phyloP scores from a whole-genome alignment of 2,329 filamentous ascomycete genomes.

The Cercospora berteroae region DNA sequence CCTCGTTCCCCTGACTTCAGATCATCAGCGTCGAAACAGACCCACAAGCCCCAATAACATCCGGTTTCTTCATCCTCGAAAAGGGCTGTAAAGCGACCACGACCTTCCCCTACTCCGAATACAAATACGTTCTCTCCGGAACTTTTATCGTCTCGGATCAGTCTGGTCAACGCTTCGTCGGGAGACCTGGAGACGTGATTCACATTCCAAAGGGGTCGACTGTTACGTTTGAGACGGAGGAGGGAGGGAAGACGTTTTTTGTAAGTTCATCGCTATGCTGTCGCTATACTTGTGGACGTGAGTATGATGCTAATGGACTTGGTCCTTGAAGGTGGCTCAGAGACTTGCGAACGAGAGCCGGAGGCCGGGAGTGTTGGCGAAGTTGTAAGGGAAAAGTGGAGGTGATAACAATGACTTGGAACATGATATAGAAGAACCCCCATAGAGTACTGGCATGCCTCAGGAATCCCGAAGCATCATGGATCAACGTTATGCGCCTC shows the following conservation, averaged over 20 bases:
- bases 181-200: not conserved
- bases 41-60: not conserved
- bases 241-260: slow-evolving; percentile 5
- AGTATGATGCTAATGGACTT: not conserved
- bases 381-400: not conserved
- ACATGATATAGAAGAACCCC: not conserved
- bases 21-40: not conserved
- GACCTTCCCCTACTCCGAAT: slow-evolving; percentile 1
- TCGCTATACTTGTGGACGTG: not conserved
- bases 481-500: not conserved
- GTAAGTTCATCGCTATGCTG: not conserved
- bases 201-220: not conserved
- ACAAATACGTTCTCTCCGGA: slow-evolving; percentile 1
- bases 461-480: not conserved
- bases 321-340: not conserved
- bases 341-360: not conserved
- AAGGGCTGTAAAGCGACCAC: slow-evolving; percentile 3
- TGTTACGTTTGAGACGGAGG: slow-evolving; percentile 6
- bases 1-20: not conserved
- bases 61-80: slow-evolving; percentile 1
- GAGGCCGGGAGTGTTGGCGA: not conserved
- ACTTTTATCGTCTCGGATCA: slow-evolving; percentile 5
- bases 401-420: not conserved
- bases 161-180: not conserved
- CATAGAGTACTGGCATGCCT: no score